These are phyloP conservation scores for Trypanosoma grayi DNA, from an alignment of 208 protist species.

Conservation along the genomic window DNA sequence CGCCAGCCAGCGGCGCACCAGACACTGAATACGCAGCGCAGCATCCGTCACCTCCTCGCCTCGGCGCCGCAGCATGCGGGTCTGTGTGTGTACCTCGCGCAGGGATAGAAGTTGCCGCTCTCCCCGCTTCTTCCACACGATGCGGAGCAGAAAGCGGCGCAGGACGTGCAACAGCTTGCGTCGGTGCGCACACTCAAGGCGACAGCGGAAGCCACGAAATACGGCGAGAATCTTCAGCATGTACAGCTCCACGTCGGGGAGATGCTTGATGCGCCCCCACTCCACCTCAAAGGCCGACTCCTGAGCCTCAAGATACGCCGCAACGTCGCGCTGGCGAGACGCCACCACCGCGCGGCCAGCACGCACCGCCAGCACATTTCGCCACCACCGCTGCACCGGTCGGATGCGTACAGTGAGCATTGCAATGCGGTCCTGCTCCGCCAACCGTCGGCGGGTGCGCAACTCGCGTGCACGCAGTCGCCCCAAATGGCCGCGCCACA, in stretches of 20 bases:
- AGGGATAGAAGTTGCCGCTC: slow-evolving; percentile 19
- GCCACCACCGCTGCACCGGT: slow-evolving; percentile 16
- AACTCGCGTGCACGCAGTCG: slow-evolving; percentile 21
- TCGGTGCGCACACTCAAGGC: slow-evolving; percentile 20
- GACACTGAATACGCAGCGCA: slow-evolving; percentile 40
- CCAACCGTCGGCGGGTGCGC: slow-evolving; percentile 33
- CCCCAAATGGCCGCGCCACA: slow-evolving; percentile 27
- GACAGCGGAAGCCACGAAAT: slow-evolving; percentile 44
- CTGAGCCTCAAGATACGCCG: slow-evolving; percentile 24
- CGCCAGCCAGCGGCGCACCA: slow-evolving; percentile 41
- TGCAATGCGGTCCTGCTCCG: slow-evolving; percentile 25
- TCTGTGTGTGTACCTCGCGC: slow-evolving; percentile 18
- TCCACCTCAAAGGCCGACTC: slow-evolving; percentile 28
- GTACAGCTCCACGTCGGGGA: slow-evolving; percentile 23
- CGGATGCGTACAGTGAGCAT: neutral
- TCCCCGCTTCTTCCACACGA: slow-evolving; percentile 37
- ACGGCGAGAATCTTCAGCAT: slow-evolving; percentile 39
- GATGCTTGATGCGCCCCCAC: slow-evolving; percentile 23
- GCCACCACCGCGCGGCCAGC: neutral
- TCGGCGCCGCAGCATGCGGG: slow-evolving; percentile 28
- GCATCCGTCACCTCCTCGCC: slow-evolving; percentile 60
- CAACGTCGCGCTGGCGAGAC: slow-evolving; percentile 28
- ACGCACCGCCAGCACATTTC: slow-evolving; percentile 3
- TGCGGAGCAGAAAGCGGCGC: slow-evolving; percentile 34
- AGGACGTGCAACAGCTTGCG: slow-evolving; percentile 18